Evolutionary conservation across 2,329 filamentous ascomycete species (phyloP).

Genomic region (Cryphonectria carpinicola): DNA sequence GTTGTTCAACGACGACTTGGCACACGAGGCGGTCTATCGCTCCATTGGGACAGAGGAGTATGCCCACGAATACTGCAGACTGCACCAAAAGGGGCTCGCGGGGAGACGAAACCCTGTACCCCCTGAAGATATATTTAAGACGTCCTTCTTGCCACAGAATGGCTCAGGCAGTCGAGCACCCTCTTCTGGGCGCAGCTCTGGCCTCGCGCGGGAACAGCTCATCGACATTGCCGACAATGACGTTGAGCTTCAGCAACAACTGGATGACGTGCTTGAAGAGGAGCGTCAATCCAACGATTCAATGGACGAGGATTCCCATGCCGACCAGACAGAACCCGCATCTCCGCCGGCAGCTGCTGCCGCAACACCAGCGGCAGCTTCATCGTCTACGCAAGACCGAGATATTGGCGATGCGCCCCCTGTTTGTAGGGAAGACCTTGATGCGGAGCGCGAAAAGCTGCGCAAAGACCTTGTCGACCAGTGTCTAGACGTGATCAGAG

Average conservation of each 20-base stretch:
- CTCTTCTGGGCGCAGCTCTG: slow-evolving; percentile 25
- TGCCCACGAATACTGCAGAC: slow-evolving; percentile 76
- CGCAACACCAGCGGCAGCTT: slow-evolving; percentile 25
- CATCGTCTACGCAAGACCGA: slow-evolving; percentile 30
- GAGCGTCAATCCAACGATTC: slow-evolving; percentile 34
- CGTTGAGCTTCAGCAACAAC: slow-evolving; percentile 34
- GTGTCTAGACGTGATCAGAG: slow-evolving; percentile 86
- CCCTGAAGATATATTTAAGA: slow-evolving; percentile 53
- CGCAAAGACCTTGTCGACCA: slow-evolving; percentile 82
- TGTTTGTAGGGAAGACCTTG: slow-evolving; percentile 76
- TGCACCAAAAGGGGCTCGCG: slow-evolving; percentile 60
- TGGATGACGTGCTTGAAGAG: slow-evolving; percentile 33
- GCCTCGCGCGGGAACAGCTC: slow-evolving; percentile 36
- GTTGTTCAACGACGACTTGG: slow-evolving; percentile 64
- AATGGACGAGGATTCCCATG: slow-evolving; percentile 32
- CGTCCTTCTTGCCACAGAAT: slow-evolving; percentile 37
- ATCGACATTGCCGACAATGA: slow-evolving; percentile 35
- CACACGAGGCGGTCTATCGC: slow-evolving; percentile 79
- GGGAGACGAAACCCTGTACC: slow-evolving; percentile 71
- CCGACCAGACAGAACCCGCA: slow-evolving; percentile 24
- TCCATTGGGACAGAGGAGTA: slow-evolving; percentile 67
- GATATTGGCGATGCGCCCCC: slow-evolving; percentile 36
- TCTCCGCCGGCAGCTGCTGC: slow-evolving; percentile 15
- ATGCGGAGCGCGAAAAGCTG: slow-evolving; percentile 72
- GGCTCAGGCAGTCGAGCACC: slow-evolving; percentile 32